Conservation (phyloP, 176 grass and related monocot species). For the Cenchrus purpureus region DNA sequence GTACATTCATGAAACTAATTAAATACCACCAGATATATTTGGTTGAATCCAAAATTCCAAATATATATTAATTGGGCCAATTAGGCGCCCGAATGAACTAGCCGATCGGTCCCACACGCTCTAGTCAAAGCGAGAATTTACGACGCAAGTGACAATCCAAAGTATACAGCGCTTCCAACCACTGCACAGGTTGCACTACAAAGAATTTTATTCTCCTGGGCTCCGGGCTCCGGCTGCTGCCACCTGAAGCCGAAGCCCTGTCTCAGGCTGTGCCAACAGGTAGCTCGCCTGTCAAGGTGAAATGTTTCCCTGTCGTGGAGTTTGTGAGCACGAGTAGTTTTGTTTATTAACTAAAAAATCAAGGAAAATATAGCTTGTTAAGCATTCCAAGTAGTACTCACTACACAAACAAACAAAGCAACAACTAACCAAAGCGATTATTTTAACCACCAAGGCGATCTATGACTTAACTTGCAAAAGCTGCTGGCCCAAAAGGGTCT, state of each 20-base stretch:
- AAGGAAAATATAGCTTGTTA: conserved; percentile 12
- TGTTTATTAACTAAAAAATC: conserved; percentile 16
- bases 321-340: not conserved
- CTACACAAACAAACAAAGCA: conserved; percentile 22
- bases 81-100: not conserved
- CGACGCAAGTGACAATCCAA: not conserved
- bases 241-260: conserved; percentile 20
- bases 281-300: conserved; percentile 29
- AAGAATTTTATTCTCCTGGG: not conserved
- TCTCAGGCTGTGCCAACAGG: conserved; percentile 27
- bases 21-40: not conserved
- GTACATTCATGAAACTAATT: not conserved
- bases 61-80: not conserved
- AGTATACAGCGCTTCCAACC: conserved; percentile 4
- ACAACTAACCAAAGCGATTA: conserved; percentile 39
- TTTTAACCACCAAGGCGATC: conserved; percentile 54
- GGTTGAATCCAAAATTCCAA: not conserved
- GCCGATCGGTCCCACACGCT: conserved; percentile 12
- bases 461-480: conserved; percentile 53
- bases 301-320: conserved; percentile 26
- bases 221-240: not conserved
- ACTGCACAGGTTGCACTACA: not conserved
- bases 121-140: conserved; percentile 10
- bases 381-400: not conserved
- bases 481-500: conserved; percentile 34